Base-by-base conservation (phyloP, 2,329 filamentous ascomycete species). In the Juglanconis sp. region DNA sequence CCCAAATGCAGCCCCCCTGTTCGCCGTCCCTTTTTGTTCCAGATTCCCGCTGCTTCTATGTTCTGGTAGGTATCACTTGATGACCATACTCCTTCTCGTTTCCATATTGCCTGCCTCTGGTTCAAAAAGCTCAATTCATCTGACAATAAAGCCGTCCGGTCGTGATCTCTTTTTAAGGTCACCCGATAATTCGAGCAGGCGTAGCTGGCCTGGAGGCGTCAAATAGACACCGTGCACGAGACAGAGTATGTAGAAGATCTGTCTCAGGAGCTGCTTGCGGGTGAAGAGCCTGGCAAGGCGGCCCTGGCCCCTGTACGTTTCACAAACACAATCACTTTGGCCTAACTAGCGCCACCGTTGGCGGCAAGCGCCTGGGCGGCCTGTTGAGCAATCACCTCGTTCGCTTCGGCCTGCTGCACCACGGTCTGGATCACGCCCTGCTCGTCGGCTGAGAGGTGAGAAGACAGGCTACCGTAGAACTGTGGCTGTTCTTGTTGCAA, bases 401-500 rank as follows among this genome's bases (percentile, higher is more conserved):
- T 74, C 2, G 77, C 77, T 67, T 82, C 82, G 59, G 90, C 90
- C 74, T 90, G 85, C 65, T 88, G 81, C 63, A 96, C 85, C 59
- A 94, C 91, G 30, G 80, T 83, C 72, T 96, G 88, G 64, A 98
- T 84, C 53, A 96, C 82, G 64, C 84, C 83, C 73, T 95, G 91
- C 71, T 98, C 93, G 53, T 95, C 91, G 0, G 86, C 81, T 42
- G 85, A 87, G 46, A 98, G 84, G 63, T 91, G 89, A 66, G 88
- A 86, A 30, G 91, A 92, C 61, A 99, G 81, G 61, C 82, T 88
- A 48, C 87, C 80, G 73, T 98, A 99, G 66, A 96, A 88, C 66
- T 93, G 89, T 15, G 94, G 93, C 70, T 97, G 92, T 68, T 93
- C 89, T 77, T 89, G 87, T 84, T 97, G 92, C 71, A 98, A 85